Conservation (phyloP, 441 rosid genomes). For the Euphorbia celastroides region DNA sequence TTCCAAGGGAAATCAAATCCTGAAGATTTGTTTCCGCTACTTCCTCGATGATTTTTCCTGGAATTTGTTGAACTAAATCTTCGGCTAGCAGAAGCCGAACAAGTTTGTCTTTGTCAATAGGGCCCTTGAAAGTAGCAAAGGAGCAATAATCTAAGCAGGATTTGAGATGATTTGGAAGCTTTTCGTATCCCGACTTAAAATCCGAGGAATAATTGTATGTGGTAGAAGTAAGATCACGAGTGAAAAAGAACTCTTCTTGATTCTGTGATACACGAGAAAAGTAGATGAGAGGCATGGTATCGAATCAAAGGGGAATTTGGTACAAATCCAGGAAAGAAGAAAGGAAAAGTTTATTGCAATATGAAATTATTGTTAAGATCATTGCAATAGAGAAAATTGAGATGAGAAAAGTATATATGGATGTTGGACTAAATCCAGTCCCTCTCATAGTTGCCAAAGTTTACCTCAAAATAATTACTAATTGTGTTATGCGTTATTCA, state of each 20-base stretch:
- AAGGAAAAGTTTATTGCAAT: not conserved
- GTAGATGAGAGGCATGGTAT: conserved; percentile 10
- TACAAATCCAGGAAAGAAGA: not conserved
- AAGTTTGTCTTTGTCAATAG: conserved; percentile 4
- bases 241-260: conserved; percentile 1
- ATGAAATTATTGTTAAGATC: not conserved
- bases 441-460: not conserved
- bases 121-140: not conserved
- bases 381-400: too few relatives aligned
- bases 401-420: too few relatives aligned
- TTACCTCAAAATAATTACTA: not conserved
- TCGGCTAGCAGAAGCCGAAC: conserved; percentile 19
- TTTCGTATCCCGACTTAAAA: conserved; percentile 2
- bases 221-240: not conserved
- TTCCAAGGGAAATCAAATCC: conserved; percentile 6
- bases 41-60: conserved; percentile 16
- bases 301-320: not conserved
- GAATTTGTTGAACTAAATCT: conserved; percentile 1
- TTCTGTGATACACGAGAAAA: not conserved
- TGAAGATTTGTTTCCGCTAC: conserved; percentile 2
- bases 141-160: conserved; percentile 15
- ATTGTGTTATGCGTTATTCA: too few relatives aligned
- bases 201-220: not conserved
- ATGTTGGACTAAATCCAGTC: too few relatives aligned
- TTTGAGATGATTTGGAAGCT: conserved; percentile 11